phyloP scores from a whole-genome alignment of 495 filamentous ascomycete species.

The Lasiosphaeriaceae sp. region DNA sequence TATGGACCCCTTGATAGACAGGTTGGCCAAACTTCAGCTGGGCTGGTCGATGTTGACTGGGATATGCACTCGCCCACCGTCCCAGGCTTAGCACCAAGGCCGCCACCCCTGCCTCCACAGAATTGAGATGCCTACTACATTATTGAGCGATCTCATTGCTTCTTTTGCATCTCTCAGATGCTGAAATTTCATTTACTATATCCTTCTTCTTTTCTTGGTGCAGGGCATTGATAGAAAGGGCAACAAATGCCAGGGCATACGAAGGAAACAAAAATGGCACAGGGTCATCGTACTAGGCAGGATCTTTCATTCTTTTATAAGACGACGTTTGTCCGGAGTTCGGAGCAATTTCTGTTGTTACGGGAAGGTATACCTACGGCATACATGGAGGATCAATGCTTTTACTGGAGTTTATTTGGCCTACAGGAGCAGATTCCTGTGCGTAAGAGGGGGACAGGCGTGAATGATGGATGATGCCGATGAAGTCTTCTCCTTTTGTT shows the following conservation, averaged over 20 bases:
- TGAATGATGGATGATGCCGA: no score
- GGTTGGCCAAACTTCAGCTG: constrained; percentile 31
- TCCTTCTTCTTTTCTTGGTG: not conserved
- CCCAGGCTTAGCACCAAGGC: not conserved
- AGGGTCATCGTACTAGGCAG: not conserved
- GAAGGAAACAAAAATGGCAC: not conserved
- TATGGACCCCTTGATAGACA: constrained; percentile 29
- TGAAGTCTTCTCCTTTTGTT: no score
- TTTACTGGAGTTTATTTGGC: no score
- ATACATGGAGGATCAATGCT: no score
- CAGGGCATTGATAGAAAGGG: not conserved
- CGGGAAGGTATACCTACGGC: no score
- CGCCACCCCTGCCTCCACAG: not conserved
- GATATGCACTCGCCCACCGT: constrained; percentile 15
- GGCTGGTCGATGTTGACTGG: constrained; percentile 8
- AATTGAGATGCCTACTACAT: not conserved
- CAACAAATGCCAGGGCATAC: not conserved
- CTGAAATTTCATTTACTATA: no score
- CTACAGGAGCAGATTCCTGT: no score
- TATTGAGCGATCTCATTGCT: no score
- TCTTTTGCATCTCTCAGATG: no score
- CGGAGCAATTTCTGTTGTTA: not conserved
- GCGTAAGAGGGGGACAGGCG: no score
- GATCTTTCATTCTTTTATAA: not conserved
- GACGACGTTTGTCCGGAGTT: not conserved